phyloP scores from a whole-genome alignment of 208 protist species.

The Wallacemonas sp. region DNA sequence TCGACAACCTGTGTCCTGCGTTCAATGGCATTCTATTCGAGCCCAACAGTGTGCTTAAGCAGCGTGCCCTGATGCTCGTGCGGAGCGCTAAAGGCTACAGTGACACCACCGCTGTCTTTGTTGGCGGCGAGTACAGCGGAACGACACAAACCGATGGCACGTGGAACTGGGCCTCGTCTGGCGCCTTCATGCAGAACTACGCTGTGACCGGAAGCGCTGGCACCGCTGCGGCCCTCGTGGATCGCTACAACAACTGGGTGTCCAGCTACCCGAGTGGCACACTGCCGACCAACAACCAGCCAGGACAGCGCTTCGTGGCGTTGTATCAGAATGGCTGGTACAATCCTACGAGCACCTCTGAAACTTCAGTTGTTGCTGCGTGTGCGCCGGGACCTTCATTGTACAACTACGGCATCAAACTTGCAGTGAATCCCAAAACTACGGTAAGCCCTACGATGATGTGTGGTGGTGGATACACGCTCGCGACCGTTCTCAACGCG shows the following conservation, averaged over 20 bases:
- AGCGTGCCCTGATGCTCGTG: not conserved
- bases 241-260: not conserved
- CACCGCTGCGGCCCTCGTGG: not conserved
- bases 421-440: not conserved
- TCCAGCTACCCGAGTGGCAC: not conserved
- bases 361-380: not conserved
- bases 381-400: not conserved
- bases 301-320: not conserved
- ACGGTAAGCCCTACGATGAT: not conserved
- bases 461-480: constrained; percentile 12
- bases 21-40: constrained; percentile 12
- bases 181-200: not conserved
- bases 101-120: not conserved
- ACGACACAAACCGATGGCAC: not conserved
- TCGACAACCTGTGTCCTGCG: constrained; percentile 4
- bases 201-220: too few relatives aligned
- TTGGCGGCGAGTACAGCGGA: not conserved
- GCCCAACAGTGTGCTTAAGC: not conserved
- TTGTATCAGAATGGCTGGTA: not conserved
- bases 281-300: not conserved
- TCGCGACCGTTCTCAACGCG: not conserved
- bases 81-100: not conserved
- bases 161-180: constrained; percentile 4
- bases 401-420: constrained; percentile 7
- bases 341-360: not conserved